Conservation (phyloP, 2,329 filamentous ascomycete genomes). For the Phyllachora maydis region DNA sequence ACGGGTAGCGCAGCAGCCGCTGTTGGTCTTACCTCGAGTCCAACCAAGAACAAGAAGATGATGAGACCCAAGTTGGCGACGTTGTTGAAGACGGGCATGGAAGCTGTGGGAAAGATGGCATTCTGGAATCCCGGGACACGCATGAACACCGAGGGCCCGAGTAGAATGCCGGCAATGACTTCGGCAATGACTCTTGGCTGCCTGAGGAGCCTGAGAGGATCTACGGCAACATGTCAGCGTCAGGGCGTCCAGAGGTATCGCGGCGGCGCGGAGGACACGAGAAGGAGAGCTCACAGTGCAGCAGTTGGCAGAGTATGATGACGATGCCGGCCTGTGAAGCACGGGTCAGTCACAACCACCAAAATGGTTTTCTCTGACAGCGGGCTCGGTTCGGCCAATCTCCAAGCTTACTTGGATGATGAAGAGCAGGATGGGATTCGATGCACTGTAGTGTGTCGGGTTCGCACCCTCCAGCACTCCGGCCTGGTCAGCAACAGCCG, state of each 20-base stretch:
- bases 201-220: constrained; percentile 8
- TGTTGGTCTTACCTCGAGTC: too few relatives aligned
- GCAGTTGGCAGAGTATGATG: constrained; percentile 50
- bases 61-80: constrained; percentile 71
- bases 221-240: constrained; percentile 4
- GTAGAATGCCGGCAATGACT: constrained; percentile 57
- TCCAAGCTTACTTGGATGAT: constrained; percentile 38
- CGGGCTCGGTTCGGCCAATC: constrained; percentile 1
- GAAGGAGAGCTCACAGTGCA: constrained; percentile 26
- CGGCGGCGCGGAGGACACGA: background rate
- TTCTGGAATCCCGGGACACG: constrained; percentile 59
- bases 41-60: constrained; percentile 73
- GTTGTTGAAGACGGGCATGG: constrained; percentile 55
- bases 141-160: constrained; percentile 78
- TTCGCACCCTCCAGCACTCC: constrained; percentile 46
- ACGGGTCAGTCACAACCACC: too few relatives aligned
- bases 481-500: constrained; percentile 9
- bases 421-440: constrained; percentile 47
- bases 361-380: too few relatives aligned
- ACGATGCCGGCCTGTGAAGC: constrained; percentile 41
- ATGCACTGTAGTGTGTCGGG: constrained; percentile 37
- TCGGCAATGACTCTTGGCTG: constrained; percentile 65
- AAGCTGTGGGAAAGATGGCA: constrained; percentile 56
- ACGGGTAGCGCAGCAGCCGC: too few relatives aligned
- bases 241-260: background rate